A percentile compares a stretch with the other conserved stretches of the same genome.
These are phyloP conservation scores for Aspergillus bertholletiae DNA, from an alignment of 495 filamentous ascomycete genomes.

Conservation along the genomic window DNA sequence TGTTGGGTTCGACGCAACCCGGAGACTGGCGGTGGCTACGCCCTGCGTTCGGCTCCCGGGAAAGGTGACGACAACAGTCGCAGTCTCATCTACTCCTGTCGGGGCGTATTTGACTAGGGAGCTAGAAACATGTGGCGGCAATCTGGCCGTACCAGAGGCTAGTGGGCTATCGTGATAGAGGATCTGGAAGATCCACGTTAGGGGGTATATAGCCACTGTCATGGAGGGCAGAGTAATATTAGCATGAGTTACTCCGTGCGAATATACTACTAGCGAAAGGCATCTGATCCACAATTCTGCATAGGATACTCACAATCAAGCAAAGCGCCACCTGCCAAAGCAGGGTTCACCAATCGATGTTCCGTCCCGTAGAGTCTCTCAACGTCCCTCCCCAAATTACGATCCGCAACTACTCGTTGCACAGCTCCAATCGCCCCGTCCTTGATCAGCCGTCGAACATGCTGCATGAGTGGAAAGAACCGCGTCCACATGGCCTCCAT, in stretches of 20 bases:
- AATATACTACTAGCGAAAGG: too few species aligned
- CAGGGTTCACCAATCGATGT: conserved; percentile 69
- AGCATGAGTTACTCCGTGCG: too few species aligned
- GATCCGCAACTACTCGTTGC: conserved; percentile 63
- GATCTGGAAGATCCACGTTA: conserved; percentile 77
- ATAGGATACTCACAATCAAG: conserved; percentile 47
- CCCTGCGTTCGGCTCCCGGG: conserved; percentile 49
- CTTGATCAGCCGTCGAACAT: conserved; percentile 58
- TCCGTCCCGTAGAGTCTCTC: conserved; percentile 37
- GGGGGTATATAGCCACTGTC: conserved; percentile 64
- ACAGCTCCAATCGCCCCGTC: conserved; percentile 62
- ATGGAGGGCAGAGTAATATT: too few species aligned
- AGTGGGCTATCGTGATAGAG: conserved; percentile 34
- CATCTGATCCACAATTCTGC: not conserved
- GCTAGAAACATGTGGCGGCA: not conserved
- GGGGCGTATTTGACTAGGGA: conserved; percentile 47
- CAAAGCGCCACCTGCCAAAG: conserved; percentile 70
- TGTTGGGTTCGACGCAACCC: conserved; percentile 54
- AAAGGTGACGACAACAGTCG: conserved; percentile 65
- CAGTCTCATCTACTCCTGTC: conserved; percentile 68
- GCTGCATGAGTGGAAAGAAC: conserved; percentile 67
- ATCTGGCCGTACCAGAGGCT: not conserved
- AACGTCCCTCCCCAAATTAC: conserved; percentile 30
- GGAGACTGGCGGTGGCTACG: conserved; percentile 62
- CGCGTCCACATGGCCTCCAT: conserved; percentile 88